phyloP scores from a whole-genome alignment of 148 eudicot species.

The Heliosperma pusillum region DNA sequence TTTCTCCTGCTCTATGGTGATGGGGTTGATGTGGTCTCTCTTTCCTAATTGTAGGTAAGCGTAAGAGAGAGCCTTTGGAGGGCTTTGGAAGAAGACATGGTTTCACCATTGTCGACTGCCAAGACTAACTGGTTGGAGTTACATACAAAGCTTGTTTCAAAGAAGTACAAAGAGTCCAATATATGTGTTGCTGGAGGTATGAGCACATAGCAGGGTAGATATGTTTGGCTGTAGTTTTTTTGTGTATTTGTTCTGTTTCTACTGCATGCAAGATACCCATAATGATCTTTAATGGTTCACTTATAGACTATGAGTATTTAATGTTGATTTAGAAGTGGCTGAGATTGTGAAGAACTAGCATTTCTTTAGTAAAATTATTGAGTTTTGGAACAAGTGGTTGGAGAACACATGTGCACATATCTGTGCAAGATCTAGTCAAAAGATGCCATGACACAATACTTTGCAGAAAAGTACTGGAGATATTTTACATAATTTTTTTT shows the following conservation, averaged over 20 bases:
- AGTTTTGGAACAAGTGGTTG: not conserved
- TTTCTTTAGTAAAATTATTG: not conserved
- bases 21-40: conserved; percentile 1
- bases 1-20: not conserved
- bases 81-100: conserved; percentile 82
- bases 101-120: conserved; percentile 53
- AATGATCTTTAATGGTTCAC: not conserved
- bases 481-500: not conserved
- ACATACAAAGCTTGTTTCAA: conserved; percentile 60
- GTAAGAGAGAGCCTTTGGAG: conserved; percentile 74
- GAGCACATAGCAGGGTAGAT: conserved; percentile 25
- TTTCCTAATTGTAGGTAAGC: conserved; percentile 41
- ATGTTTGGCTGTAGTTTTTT: conserved; percentile 2
- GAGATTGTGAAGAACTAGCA: not conserved
- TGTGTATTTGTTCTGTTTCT: conserved; percentile 5
- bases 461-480: not conserved
- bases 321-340: not conserved
- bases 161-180: conserved; percentile 57
- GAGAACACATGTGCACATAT: not conserved
- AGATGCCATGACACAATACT: not conserved
- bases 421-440: not conserved
- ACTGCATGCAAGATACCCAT: conserved; percentile 9
- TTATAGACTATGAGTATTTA: not conserved
- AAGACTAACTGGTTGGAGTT: conserved; percentile 87
- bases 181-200: conserved; percentile 97